These are phyloP conservation scores for Myxozyma udenii DNA, from an alignment of 805 yeast species.

Conservation along the genomic window DNA sequence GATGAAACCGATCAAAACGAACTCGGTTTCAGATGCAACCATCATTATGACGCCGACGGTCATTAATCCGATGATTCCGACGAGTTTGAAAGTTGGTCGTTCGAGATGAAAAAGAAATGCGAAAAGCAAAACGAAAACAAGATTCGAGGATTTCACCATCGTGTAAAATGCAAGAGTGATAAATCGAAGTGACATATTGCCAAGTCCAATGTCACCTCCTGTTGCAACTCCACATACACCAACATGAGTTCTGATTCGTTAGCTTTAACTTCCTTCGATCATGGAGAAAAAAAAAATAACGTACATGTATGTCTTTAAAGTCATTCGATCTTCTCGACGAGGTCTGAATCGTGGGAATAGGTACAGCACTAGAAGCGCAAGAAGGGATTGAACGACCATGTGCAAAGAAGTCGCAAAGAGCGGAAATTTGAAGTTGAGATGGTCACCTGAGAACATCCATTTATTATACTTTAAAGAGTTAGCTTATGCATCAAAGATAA, in stretches of 20 bases:
- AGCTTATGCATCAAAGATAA: no score
- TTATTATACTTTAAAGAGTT: constrained; percentile 87
- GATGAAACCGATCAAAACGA: constrained; percentile 55
- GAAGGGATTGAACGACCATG: constrained; percentile 62
- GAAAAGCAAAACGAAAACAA: constrained; percentile 85
- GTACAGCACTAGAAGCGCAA: constrained; percentile 50
- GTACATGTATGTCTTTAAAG: constrained; percentile 23
- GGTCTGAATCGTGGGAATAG: constrained; percentile 51
- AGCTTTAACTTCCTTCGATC: constrained; percentile 15
- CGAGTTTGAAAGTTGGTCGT: constrained; percentile 61
- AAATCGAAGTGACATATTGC: constrained; percentile 75
- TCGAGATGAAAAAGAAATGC: constrained; percentile 81
- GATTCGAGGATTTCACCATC: constrained; percentile 84
- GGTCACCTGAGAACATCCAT: constrained; percentile 88
- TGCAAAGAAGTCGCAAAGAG: constrained; percentile 80
- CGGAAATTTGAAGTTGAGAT: constrained; percentile 78
- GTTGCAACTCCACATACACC: constrained; percentile 84
- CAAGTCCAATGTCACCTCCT: constrained; percentile 91
- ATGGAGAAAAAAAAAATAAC: neutral
- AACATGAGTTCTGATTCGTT: constrained; percentile 51
- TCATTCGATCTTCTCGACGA: constrained; percentile 23
- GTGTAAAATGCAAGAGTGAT: constrained; percentile 78
- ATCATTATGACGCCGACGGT: constrained; percentile 80
- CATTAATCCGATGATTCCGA: constrained; percentile 73
- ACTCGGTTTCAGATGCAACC: constrained; percentile 49